A percentile compares a stretch with the other conserved stretches of the same genome.
These are phyloP conservation scores for Fusarium sp. DNA, from an alignment of 2,329 filamentous ascomycete genomes.

Conservation along the genomic window DNA sequence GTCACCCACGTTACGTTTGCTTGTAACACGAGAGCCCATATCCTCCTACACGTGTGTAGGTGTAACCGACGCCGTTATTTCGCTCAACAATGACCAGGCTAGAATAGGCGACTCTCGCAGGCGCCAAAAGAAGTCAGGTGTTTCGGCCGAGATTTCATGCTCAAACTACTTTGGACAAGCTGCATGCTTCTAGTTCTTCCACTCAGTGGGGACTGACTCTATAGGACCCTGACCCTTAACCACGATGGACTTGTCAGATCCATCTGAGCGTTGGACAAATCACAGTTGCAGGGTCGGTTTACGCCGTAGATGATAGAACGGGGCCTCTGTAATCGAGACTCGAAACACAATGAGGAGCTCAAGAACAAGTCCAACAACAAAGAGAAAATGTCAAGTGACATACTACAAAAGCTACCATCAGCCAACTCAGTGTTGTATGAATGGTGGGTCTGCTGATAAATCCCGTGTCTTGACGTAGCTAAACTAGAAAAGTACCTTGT, in stretches of 20 bases:
- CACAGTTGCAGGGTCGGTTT: slow-evolving; percentile 10
- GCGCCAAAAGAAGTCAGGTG: slow-evolving; percentile 30
- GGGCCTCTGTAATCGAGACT: slow-evolving; percentile 3
- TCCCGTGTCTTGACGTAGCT: neutral
- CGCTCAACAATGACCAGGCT: neutral
- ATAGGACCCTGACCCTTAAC: slow-evolving; percentile 4
- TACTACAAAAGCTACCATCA: neutral
- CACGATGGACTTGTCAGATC: neutral
- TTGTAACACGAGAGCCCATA: neutral
- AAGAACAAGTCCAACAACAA: neutral
- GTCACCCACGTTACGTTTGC: neutral
- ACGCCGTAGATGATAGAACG: neutral
- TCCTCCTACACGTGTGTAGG: neutral
- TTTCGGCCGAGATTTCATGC: slow-evolving; percentile 37
- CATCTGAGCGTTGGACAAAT: slow-evolving; percentile 5
- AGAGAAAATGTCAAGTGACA: neutral
- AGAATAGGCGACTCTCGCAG: slow-evolving; percentile 8
- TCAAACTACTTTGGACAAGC: slow-evolving; percentile 34
- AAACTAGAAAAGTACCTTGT: neutral
- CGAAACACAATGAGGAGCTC: neutral
- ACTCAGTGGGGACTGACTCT: slow-evolving; percentile 9
- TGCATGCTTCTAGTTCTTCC: slow-evolving; percentile 24
- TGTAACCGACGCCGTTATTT: neutral
- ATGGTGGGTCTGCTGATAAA: slow-evolving; percentile 27
- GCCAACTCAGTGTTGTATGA: neutral